Evolutionary conservation across 2,329 filamentous ascomycete species (phyloP).

Genomic region (Aspergillus latus): DNA sequence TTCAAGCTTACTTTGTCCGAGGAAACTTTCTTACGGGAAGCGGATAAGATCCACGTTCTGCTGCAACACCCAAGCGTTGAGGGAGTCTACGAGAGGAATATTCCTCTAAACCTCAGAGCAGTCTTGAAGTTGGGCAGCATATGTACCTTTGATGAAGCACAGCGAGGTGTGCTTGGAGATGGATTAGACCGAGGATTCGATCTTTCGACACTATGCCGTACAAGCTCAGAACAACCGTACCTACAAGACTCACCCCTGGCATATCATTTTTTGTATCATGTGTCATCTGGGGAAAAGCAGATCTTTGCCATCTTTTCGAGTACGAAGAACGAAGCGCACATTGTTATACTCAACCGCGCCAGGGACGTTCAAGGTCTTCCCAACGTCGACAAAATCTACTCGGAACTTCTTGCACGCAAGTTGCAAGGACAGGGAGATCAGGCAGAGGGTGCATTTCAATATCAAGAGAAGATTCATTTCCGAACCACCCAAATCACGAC

Average conservation of each 20-base stretch:
- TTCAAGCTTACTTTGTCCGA: conserved; percentile 93
- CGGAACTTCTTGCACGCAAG: conserved; percentile 65
- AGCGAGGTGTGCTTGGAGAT: conserved; percentile 85
- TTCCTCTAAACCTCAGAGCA: conserved; percentile 82
- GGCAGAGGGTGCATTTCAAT: conserved; percentile 79
- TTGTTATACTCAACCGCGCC: conserved; percentile 82
- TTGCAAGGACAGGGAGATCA: conserved; percentile 67
- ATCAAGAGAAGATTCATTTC: conserved; percentile 83
- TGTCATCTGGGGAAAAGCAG: conserved; percentile 84
- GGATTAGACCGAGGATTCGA: conserved; percentile 94
- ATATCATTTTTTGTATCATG: conserved; percentile 91
- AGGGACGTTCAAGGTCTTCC: conserved; percentile 83
- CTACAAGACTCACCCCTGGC: conserved; percentile 71
- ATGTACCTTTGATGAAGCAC: conserved; percentile 89
- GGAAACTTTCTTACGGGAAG: conserved; percentile 79
- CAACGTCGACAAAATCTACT: conserved; percentile 85
- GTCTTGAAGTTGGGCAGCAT: conserved; percentile 85
- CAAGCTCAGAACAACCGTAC: conserved; percentile 69
- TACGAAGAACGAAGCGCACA: conserved; percentile 72
- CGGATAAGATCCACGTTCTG: conserved; percentile 75
- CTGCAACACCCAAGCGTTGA: conserved; percentile 94
- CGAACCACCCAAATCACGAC: conserved; percentile 86
- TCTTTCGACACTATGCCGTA: conserved; percentile 69
- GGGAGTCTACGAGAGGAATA: conserved; percentile 92
- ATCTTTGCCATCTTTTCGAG: conserved; percentile 94